Evolutionary conservation across 192 early-diverging fungal species (phyloP), one percentile per base, ranked within the genome.

Genomic region (Coemansia sp.): DNA sequence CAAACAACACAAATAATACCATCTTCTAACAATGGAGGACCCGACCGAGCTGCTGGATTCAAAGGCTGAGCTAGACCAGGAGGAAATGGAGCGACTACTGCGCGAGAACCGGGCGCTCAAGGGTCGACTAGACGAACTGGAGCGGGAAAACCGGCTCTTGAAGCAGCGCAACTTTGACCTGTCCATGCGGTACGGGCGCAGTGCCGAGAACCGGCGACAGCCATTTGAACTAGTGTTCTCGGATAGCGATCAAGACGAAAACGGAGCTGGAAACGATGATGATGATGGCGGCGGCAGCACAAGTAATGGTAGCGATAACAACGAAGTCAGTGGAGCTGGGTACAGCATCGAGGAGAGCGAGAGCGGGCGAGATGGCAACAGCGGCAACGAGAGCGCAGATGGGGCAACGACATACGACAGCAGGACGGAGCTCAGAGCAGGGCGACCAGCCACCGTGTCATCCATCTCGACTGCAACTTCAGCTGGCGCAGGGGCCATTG

Each of bases 131-230:
- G 82, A 84, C 50, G 82, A 84, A 58, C 74, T 84, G 46, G 82
- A 84, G 64, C 73, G 82, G 5, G 82, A 84, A 61, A 84, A 84
- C 66, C 65, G 77, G 50, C 72, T 80, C 29, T 72, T 84, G 34
- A 78, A 80, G 66, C 82, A 84, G 63, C 74, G 77, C 19, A 78
- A 80, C 74, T 84, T 72, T 74, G 82, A 84, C 60, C 68, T 84
- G 50, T 84, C 82, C 27, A 76, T 84, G 76, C 70, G 82, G 27
- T 84, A 84, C 50, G 77, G 82, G 9, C 68, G 75, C 34, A 77
- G 67, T 37, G 76, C 48, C 14, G 75, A 80, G 46, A 84, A 78
- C 62, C 67, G 77, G 41, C 72, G 74, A 23, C 69, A 84, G 70
- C 81, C 81, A 17, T 84, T 78, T 45, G 77, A 84, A 46, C 66